Evolutionary conservation across 1,139 yeast species (phyloP).

Genomic region (Suhomyces panamericanus): DNA sequence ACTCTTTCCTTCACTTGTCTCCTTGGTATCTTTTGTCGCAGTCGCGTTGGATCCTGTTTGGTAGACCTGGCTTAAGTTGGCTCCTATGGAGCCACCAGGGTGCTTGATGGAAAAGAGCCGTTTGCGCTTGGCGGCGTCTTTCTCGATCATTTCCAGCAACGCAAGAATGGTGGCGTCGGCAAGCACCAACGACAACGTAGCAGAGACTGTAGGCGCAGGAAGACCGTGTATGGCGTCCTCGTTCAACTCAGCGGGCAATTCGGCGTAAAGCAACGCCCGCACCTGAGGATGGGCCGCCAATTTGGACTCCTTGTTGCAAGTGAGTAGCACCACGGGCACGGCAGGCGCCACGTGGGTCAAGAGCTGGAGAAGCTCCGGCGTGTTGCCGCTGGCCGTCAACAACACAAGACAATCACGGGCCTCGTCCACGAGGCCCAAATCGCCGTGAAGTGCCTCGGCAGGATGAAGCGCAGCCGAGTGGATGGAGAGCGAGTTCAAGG

Average conservation of each 20-base stretch:
- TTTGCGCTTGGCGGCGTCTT: slow-evolving; percentile 54
- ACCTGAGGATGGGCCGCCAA: slow-evolving; percentile 48
- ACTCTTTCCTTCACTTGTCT: background rate
- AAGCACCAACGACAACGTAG: slow-evolving; percentile 71
- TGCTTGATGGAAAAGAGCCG: slow-evolving; percentile 67
- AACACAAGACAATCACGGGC: slow-evolving; percentile 61
- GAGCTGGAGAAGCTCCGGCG: slow-evolving; percentile 68
- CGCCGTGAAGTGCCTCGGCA: slow-evolving; percentile 89
- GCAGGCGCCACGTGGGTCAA: slow-evolving; percentile 57
- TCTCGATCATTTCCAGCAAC: slow-evolving; percentile 63
- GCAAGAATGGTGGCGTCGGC: slow-evolving; percentile 82
- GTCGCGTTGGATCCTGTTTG: no score
- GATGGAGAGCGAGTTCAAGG: slow-evolving; percentile 75
- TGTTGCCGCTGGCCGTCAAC: slow-evolving; percentile 80
- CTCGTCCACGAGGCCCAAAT: slow-evolving; percentile 67
- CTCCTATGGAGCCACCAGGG: slow-evolving; percentile 91
- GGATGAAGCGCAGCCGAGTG: slow-evolving; percentile 74
- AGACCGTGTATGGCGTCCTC: slow-evolving; percentile 75
- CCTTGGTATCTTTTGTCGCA: background rate
- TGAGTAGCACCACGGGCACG: slow-evolving; percentile 61
- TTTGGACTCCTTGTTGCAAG: slow-evolving; percentile 55
- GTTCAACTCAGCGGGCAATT: slow-evolving; percentile 54
- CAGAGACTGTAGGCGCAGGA: slow-evolving; percentile 86
- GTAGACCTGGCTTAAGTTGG: slow-evolving; percentile 39
- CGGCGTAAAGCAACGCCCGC: slow-evolving; percentile 58